Conservation (phyloP, 1,284 basidiomycete species). For the Chiua sp. region DNA sequence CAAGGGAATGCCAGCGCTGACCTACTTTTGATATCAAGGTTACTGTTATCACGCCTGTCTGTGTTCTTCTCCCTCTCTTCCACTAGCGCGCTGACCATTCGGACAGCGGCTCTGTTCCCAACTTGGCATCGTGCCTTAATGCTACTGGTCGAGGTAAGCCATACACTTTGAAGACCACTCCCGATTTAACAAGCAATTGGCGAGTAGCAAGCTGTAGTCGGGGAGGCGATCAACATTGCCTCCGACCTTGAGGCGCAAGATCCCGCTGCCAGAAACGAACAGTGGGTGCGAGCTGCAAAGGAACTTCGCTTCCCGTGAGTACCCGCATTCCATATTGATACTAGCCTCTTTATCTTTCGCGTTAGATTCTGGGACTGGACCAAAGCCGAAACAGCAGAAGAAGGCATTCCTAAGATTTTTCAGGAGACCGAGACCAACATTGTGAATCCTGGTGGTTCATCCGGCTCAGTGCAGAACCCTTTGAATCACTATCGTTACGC, state of each 20-base stretch:
- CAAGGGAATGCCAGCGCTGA: background rate
- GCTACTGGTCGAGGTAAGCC: constrained; percentile 17
- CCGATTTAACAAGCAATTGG: background rate
- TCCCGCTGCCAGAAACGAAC: constrained; percentile 1
- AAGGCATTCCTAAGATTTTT: constrained; percentile 15
- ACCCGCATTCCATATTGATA: background rate
- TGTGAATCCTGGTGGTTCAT: background rate
- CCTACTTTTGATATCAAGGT: constrained; percentile 4
- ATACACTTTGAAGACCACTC: background rate
- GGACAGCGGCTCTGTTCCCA: constrained; percentile 21
- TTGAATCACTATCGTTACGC: constrained; percentile 23
- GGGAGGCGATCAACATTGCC: constrained; percentile 17
- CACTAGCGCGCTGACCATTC: background rate
- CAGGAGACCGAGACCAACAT: constrained; percentile 7
- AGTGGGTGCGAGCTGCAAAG: constrained; percentile 17
- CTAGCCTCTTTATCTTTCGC: background rate
- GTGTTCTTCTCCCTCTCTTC: background rate
- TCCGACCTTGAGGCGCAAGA: constrained; percentile 6
- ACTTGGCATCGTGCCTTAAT: constrained; percentile 22
- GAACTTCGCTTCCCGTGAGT: constrained; percentile 23
- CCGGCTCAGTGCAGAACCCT: constrained; percentile 8
- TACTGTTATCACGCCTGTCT: constrained; percentile 25
- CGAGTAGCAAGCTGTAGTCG: constrained; percentile 23
- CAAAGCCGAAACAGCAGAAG: background rate
- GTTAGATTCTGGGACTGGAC: constrained; percentile 28